Percentiles rank a stretch among this genome's conserved stretches.
These are phyloP conservation scores for Pyrenophora teres DNA, from an alignment of 2,329 filamentous ascomycete genomes.

Conservation along the genomic window DNA sequence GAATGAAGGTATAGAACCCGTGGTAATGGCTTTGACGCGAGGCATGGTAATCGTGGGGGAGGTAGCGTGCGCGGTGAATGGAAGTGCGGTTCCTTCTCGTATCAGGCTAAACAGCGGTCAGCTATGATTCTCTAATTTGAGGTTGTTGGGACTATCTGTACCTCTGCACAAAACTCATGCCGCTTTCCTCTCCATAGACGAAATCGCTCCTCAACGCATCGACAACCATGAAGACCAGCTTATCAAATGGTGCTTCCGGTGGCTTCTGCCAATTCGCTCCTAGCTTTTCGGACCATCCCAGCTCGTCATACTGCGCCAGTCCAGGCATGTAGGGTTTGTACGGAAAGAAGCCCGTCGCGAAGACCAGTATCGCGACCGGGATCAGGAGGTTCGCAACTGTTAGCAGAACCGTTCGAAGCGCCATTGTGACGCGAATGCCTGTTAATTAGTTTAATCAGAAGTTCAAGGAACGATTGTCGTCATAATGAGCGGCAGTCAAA, in stretches of 20 bases:
- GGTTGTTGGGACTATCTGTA: slow-evolving; percentile 45
- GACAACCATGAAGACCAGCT: slow-evolving; percentile 94
- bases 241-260: slow-evolving; percentile 78
- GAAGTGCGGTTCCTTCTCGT: slow-evolving; percentile 78
- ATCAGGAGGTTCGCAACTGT: slow-evolving; percentile 76
- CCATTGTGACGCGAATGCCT: slow-evolving; percentile 26
- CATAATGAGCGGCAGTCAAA: slow-evolving; percentile 18
- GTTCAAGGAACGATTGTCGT: neutral
- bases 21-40: slow-evolving; percentile 94
- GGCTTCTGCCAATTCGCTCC: slow-evolving; percentile 43
- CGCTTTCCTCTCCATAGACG: slow-evolving; percentile 80
- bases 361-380: slow-evolving; percentile 68
- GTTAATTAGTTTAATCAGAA: slow-evolving; percentile 2
- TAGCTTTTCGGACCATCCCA: slow-evolving; percentile 53
- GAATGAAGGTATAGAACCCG: slow-evolving; percentile 97
- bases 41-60: slow-evolving; percentile 99
- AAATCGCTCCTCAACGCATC: slow-evolving; percentile 91
- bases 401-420: slow-evolving; percentile 51
- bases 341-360: slow-evolving; percentile 93
- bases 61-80: slow-evolving; percentile 94
- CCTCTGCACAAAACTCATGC: slow-evolving; percentile 88
- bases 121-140: neutral
- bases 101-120: slow-evolving; percentile 67
- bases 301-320: slow-evolving; percentile 69
- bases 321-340: slow-evolving; percentile 94